A percentile compares a stretch with the other conserved stretches of the same genome.
Conservation (phyloP, 2,329 filamentous ascomycete species). For the Coniochaeta sp. region DNA sequence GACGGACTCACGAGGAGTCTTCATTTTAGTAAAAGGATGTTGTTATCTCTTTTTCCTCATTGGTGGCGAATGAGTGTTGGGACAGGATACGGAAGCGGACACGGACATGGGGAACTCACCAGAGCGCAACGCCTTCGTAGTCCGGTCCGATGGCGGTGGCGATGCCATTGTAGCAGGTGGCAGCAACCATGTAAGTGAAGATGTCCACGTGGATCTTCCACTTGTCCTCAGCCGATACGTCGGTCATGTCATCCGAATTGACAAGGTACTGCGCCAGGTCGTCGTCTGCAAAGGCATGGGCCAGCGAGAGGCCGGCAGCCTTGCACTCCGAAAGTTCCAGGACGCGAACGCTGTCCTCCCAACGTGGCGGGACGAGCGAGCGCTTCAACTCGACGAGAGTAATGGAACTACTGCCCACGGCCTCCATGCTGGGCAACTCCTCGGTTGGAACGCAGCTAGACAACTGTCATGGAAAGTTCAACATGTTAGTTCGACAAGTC, state of each 20-base stretch:
- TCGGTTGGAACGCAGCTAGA: not conserved
- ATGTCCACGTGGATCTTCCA: constrained; percentile 73
- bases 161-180: constrained; percentile 66
- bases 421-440: constrained; percentile 33
- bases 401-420: constrained; percentile 21
- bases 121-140: constrained; percentile 71
- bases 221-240: constrained; percentile 56
- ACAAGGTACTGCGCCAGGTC: constrained; percentile 69
- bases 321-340: constrained; percentile 61
- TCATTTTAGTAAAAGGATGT: not conserved
- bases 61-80: not conserved
- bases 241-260: constrained; percentile 58
- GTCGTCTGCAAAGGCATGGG: constrained; percentile 71
- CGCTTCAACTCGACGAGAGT: constrained; percentile 24
- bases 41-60: not conserved
- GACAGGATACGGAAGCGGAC: not conserved
- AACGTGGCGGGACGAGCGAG: constrained; percentile 44
- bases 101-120: constrained; percentile 42
- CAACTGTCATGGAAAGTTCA: not conserved
- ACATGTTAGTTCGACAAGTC: not conserved
- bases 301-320: constrained; percentile 62
- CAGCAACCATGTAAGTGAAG: constrained; percentile 69
- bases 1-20: not conserved
- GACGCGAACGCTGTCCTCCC: constrained; percentile 51
- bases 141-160: constrained; percentile 68